Evolutionary conservation across 2,329 filamentous ascomycete genomes (phyloP).

Genomic region (Neonectria neomacrospora): DNA sequence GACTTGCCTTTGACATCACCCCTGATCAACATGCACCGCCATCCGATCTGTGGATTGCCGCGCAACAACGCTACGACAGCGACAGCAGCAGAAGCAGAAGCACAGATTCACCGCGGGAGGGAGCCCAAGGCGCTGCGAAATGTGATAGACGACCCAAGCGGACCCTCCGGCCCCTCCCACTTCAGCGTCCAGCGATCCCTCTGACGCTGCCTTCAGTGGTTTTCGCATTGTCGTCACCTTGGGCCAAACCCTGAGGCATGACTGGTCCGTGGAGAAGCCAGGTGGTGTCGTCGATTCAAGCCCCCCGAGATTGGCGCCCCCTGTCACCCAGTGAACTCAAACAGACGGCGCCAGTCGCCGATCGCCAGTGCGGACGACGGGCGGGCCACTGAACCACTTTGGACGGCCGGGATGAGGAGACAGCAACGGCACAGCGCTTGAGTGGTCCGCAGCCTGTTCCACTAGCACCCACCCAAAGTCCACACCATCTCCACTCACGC

Average conservation of each 20-base stretch:
- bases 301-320: constrained; percentile 38
- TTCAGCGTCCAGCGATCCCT: not conserved
- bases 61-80: constrained; percentile 21
- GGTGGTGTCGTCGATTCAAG: constrained; percentile 16
- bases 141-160: constrained; percentile 3
- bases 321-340: constrained; percentile 30
- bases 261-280: not conserved
- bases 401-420: constrained; percentile 42
- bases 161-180: not conserved
- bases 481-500: constrained; percentile 7
- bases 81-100: constrained; percentile 15
- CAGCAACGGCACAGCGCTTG: constrained; percentile 33
- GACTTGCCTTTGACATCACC: constrained; percentile 30
- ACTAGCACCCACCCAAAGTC: constrained; percentile 16
- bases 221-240: not conserved
- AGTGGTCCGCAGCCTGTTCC: constrained; percentile 35
- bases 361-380: constrained; percentile 36
- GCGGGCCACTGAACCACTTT: constrained; percentile 33
- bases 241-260: not conserved
- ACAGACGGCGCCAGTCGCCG: constrained; percentile 28
- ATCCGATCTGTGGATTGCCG: constrained; percentile 37
- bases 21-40: constrained; percentile 41
- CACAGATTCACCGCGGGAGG: constrained; percentile 9
- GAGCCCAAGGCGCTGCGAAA: constrained; percentile 14
- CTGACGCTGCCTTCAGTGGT: not conserved